Conservation (phyloP, 1,284 basidiomycete species). For the Leccinum solheimii region DNA sequence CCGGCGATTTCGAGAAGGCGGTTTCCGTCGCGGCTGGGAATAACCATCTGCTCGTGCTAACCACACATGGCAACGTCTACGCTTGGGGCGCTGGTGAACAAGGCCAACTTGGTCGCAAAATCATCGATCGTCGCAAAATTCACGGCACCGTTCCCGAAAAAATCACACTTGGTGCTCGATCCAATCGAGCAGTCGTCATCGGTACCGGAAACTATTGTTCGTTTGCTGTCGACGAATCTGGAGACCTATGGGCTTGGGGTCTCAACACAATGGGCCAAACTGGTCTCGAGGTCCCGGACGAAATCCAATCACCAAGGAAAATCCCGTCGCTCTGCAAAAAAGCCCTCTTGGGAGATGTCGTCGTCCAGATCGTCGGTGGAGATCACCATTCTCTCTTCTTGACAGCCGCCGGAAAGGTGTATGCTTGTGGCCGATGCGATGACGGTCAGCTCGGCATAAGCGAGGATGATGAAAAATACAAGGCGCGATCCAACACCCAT, state of each 20-base stretch:
- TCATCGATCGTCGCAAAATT: conserved; percentile 81
- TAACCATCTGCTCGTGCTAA: conserved; percentile 87
- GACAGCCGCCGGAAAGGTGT: conserved; percentile 81
- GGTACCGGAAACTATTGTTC: conserved; percentile 86
- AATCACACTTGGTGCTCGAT: conserved; percentile 67
- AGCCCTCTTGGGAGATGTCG: conserved; percentile 64
- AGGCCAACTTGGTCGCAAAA: conserved; percentile 82
- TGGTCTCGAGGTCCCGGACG: conserved; percentile 48
- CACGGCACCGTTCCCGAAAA: conserved; percentile 83
- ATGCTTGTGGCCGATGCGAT: conserved; percentile 78
- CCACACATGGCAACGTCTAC: conserved; percentile 81
- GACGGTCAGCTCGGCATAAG: conserved; percentile 76
- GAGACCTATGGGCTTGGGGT: conserved; percentile 90
- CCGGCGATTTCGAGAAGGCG: conserved; percentile 73
- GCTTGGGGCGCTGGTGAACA: conserved; percentile 89
- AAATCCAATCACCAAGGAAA: conserved; percentile 69
- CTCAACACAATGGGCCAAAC: conserved; percentile 79
- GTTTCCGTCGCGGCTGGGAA: conserved; percentile 76
- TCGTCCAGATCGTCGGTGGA: conserved; percentile 75
- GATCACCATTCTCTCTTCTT: conserved; percentile 89
- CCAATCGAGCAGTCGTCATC: conserved; percentile 71
- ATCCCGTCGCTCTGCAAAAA: conserved; percentile 68
- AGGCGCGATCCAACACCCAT: conserved; percentile 51
- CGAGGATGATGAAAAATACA: conserved; percentile 57
- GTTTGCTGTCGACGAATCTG: conserved; percentile 84